These are phyloP conservation scores for Plasmodium reichenowi DNA, from an alignment of 169 alveolate species.

Conservation along the genomic window DNA sequence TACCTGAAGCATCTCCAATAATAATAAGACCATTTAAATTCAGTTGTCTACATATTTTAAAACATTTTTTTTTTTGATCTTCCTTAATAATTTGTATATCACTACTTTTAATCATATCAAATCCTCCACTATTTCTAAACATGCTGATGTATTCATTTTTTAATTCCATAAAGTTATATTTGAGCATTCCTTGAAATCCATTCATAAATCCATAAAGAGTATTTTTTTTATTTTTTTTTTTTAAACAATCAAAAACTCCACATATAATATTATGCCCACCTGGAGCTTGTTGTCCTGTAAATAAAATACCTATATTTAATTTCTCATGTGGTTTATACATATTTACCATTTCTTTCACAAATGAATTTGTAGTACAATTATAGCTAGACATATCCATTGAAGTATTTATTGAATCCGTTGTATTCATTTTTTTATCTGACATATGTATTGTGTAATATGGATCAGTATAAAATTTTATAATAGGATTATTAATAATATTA, in stretches of 20 bases:
- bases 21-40: conserved; percentile 95
- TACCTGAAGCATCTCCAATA: conserved; percentile 97
- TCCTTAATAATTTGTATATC: conserved; percentile 93
- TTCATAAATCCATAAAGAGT: conserved; percentile 90
- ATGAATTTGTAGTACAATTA: conserved; percentile 17
- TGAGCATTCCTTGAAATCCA: conserved; percentile 93
- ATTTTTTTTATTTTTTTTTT: conserved; percentile 87
- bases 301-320: conserved; percentile 90
- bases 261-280: conserved; percentile 98
- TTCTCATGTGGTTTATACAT: conserved; percentile 12
- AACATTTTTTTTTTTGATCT: conserved; percentile 86
- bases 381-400: conserved; percentile 5
- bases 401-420: conserved; percentile 7
- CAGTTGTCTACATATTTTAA: conserved; percentile 85
- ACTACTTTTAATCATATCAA: conserved; percentile 96
- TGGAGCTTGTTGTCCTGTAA: conserved; percentile 98
- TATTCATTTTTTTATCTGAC: background rate
- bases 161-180: conserved; percentile 91
- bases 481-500: conserved; percentile 17
- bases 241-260: conserved; percentile 93
- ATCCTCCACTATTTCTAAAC: conserved; percentile 95
- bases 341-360: conserved; percentile 20
- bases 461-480: conserved; percentile 19
- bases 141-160: conserved; percentile 91
- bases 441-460: background rate